These are phyloP conservation scores for Onygenales sp. DNA, from an alignment of 2,329 filamentous ascomycete species.

Conservation along the genomic window DNA sequence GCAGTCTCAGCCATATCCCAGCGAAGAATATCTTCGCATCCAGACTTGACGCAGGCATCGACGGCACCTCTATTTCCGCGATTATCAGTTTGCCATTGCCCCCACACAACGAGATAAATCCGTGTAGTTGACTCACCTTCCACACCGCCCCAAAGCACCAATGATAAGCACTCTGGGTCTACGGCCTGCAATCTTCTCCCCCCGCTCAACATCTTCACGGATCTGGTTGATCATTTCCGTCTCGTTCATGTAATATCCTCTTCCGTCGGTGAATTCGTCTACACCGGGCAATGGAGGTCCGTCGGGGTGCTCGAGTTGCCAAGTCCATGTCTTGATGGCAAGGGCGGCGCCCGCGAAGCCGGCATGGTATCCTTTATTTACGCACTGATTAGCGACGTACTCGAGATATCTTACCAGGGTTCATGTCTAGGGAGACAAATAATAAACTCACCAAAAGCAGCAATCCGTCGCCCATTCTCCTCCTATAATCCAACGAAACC, in stretches of 20 bases:
- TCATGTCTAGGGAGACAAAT: not conserved
- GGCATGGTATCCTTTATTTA: slow-evolving; percentile 49
- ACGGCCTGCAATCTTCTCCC: slow-evolving; percentile 56
- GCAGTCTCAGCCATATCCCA: slow-evolving; percentile 77
- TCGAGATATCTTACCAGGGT: not conserved
- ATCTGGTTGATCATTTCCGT: slow-evolving; percentile 62
- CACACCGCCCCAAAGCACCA: slow-evolving; percentile 48
- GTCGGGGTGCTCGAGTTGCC: slow-evolving; percentile 63
- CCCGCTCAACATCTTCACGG: slow-evolving; percentile 59
- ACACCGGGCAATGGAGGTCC: slow-evolving; percentile 56
- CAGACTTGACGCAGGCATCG: slow-evolving; percentile 66
- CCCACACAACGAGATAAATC: not conserved
- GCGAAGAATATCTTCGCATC: slow-evolving; percentile 56
- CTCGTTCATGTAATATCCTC: slow-evolving; percentile 52
- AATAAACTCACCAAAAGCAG: slow-evolving; percentile 11
- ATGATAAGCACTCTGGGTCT: slow-evolving; percentile 72
- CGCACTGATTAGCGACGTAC: slow-evolving; percentile 18
- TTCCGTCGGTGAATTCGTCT: slow-evolving; percentile 41
- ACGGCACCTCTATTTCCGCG: slow-evolving; percentile 62
- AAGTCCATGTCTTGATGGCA: slow-evolving; percentile 71
- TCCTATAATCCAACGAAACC: slow-evolving; percentile 6
- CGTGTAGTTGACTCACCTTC: slow-evolving; percentile 7
- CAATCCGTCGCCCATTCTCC: slow-evolving; percentile 12
- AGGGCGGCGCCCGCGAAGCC: slow-evolving; percentile 64
- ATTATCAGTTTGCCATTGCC: not conserved